These are phyloP conservation scores for Jamesozyma rosinii DNA, from an alignment of 805 yeast genomes.

Conservation along the genomic window DNA sequence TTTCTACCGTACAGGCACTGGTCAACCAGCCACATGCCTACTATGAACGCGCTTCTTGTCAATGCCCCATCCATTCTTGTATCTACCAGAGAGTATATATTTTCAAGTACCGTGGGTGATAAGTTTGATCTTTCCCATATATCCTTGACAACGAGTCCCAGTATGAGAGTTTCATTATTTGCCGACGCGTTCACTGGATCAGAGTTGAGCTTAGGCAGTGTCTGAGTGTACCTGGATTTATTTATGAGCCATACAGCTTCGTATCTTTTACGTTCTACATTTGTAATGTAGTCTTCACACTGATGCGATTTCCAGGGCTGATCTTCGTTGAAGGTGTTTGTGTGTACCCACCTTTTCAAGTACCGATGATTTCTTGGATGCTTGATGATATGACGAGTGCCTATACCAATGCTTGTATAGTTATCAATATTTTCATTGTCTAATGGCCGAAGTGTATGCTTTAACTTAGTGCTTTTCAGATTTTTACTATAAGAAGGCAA, in stretches of 20 bases:
- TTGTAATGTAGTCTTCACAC: slow-evolving; percentile 43
- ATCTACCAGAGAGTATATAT: slow-evolving; percentile 68
- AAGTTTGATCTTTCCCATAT: slow-evolving; percentile 76
- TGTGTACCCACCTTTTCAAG: no score
- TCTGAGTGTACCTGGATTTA: slow-evolving; percentile 50
- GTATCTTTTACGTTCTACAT: slow-evolving; percentile 73
- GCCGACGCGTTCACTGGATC: neutral
- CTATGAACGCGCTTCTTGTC: slow-evolving; percentile 72
- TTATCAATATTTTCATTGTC: neutral
- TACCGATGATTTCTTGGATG: no score
- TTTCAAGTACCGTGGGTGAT: slow-evolving; percentile 48
- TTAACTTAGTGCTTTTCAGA: neutral
- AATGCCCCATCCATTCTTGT: slow-evolving; percentile 61
- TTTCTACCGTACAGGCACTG: slow-evolving; percentile 92
- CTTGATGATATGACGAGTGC: no score
- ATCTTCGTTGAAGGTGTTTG: slow-evolving; percentile 81
- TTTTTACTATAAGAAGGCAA: no score
- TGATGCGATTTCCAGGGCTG: slow-evolving; percentile 91
- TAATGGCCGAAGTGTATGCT: neutral
- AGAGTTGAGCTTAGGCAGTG: slow-evolving; percentile 7
- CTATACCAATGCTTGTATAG: no score
- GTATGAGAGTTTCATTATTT: slow-evolving; percentile 30
- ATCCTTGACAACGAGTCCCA: slow-evolving; percentile 52
- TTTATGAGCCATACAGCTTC: slow-evolving; percentile 94
- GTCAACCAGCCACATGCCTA: slow-evolving; percentile 98